Evolutionary conservation across 768 basidiomycete species (phyloP).

Genomic region (Leccinum subgranulosum): DNA sequence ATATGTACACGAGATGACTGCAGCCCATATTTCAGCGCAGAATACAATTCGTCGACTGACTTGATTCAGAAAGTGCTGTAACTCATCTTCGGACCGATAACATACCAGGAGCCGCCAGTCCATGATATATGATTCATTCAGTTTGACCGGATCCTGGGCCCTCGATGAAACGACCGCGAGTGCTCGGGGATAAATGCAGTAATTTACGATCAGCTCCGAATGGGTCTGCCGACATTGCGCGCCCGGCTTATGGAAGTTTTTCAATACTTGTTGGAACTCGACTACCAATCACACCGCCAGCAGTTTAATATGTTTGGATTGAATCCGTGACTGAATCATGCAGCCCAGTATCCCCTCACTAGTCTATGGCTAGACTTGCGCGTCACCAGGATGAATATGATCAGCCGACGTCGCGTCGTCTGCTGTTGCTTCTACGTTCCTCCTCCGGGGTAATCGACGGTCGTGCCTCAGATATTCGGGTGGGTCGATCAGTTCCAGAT

Average conservation of each 20-base stretch:
- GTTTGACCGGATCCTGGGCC: conserved; percentile 39
- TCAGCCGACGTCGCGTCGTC: not conserved
- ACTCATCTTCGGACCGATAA: conserved; percentile 80
- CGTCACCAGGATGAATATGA: conserved; percentile 53
- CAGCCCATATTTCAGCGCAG: conserved; percentile 9
- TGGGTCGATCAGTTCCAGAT: conserved; percentile 34
- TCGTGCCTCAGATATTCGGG: conserved; percentile 36
- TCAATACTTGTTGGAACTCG: not conserved
- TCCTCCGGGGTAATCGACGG: conserved; percentile 28
- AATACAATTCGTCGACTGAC: not conserved
- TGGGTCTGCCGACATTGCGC: not conserved
- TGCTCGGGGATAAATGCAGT: conserved; percentile 86
- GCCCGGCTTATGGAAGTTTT: not conserved
- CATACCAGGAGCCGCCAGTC: conserved; percentile 97
- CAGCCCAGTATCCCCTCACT: not conserved
- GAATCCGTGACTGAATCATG: not conserved
- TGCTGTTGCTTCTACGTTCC: not conserved
- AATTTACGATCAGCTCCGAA: not conserved
- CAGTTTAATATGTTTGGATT: not conserved
- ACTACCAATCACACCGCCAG: not conserved
- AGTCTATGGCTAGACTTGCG: not conserved
- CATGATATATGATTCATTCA: conserved; percentile 37
- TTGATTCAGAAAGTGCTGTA: conserved; percentile 80
- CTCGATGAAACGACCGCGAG: conserved; percentile 48
- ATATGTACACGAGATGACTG: conserved; percentile 31